A percentile compares a stretch with the other conserved stretches of the same genome.
Conservation (phyloP, 495 filamentous ascomycete species). For the Rhizodiscina lignyota region DNA sequence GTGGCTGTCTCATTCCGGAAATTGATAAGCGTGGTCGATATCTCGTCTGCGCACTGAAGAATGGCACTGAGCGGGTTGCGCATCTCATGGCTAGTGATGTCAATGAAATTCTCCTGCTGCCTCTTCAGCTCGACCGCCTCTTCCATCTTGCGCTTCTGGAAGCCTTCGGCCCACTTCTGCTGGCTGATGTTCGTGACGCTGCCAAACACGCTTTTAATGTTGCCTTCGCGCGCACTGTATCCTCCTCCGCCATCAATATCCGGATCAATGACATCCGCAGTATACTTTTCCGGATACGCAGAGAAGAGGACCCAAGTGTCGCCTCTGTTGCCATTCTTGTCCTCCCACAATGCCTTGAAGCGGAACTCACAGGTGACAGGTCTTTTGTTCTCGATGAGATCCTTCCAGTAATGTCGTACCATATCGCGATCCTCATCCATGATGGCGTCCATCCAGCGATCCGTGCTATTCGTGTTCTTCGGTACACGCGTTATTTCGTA, state of each 20-base stretch:
- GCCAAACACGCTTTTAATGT: slow-evolving; percentile 46
- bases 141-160: slow-evolving; percentile 40
- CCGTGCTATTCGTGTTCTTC: slow-evolving; percentile 27
- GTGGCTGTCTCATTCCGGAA: slow-evolving; percentile 16
- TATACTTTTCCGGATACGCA: slow-evolving; percentile 47
- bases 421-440: slow-evolving; percentile 39
- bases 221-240: background rate
- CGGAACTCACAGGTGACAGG: slow-evolving; percentile 49
- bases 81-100: slow-evolving; percentile 80
- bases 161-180: slow-evolving; percentile 37
- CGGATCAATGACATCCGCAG: background rate
- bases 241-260: slow-evolving; percentile 1
- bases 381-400: slow-evolving; percentile 35
- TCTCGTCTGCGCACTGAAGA: slow-evolving; percentile 68
- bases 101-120: slow-evolving; percentile 60
- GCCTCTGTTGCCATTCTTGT: slow-evolving; percentile 35
- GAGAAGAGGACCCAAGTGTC: slow-evolving; percentile 59
- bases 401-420: slow-evolving; percentile 36
- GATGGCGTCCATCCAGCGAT: slow-evolving; percentile 50
- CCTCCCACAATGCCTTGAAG: slow-evolving; percentile 44
- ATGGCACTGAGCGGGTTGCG: slow-evolving; percentile 72
- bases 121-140: slow-evolving; percentile 27
- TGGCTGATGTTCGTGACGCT: slow-evolving; percentile 28
- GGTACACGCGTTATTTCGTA: slow-evolving; percentile 47
- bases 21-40: slow-evolving; percentile 34